A percentile compares a stretch with the other conserved stretches of the same genome.
phyloP scores from a whole-genome alignment of 306 rosid species.

The Vigna radiata region DNA sequence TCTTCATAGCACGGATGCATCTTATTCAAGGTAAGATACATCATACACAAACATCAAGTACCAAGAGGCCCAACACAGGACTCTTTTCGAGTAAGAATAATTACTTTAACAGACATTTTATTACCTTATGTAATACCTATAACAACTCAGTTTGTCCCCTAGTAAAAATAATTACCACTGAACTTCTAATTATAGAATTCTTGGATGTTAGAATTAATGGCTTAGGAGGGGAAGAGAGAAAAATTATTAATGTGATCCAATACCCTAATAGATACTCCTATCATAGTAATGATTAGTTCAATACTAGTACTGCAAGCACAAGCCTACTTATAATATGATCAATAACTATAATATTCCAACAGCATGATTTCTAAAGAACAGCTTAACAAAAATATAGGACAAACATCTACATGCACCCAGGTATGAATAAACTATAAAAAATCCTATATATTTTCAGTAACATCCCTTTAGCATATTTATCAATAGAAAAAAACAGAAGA shows the following conservation, averaged over 20 bases:
- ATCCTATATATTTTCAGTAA: conserved; percentile 21
- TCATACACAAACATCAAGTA: conserved; percentile 36
- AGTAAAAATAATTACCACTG: conserved; percentile 20
- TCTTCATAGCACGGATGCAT: conserved; percentile 96
- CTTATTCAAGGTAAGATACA: conserved; percentile 86
- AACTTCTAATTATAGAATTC: conserved; percentile 14
- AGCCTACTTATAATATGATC: conserved; percentile 13
- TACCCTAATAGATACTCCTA: background rate
- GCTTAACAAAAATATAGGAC: background rate
- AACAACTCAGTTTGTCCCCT: conserved; percentile 30
- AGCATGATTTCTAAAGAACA: conserved; percentile 1
- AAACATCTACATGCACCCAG: conserved; percentile 12
- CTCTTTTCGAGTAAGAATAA: background rate
- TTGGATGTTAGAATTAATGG: background rate
- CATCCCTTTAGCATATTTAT: conserved; percentile 22
- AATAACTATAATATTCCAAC: conserved; percentile 26
- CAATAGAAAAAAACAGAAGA: conserved; percentile 25
- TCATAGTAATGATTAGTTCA: conserved; percentile 10
- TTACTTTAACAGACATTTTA: conserved; percentile 30
- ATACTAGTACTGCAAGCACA: conserved; percentile 20
- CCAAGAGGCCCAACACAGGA: conserved; percentile 27
- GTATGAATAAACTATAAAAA: conserved; percentile 24
- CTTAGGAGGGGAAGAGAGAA: conserved; percentile 18
- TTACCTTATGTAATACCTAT: conserved; percentile 6
- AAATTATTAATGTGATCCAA: conserved; percentile 3